Percentiles rank a stretch among this genome's conserved stretches.
phyloP scores from a whole-genome alignment of 2,329 filamentous ascomycete genomes.

The Cercospora beticola region DNA sequence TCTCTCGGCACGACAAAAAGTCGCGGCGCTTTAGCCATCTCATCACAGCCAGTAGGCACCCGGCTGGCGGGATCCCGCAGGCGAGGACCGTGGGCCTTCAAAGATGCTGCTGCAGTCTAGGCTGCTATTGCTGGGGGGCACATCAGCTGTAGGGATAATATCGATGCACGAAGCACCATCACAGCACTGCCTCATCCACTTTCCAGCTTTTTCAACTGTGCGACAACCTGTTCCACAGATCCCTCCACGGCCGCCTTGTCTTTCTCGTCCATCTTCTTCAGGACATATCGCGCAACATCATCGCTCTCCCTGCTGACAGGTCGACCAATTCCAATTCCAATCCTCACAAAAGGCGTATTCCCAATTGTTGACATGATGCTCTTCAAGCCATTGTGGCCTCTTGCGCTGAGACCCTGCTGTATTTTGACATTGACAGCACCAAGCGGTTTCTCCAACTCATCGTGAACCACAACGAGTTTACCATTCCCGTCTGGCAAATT shows the following conservation, averaged over 20 bases:
- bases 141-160: neutral
- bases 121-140: neutral
- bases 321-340: constrained; percentile 85
- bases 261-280: constrained; percentile 61
- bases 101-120: neutral
- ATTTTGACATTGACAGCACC: constrained; percentile 64
- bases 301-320: constrained; percentile 66
- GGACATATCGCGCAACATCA: constrained; percentile 74
- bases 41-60: too few relatives aligned
- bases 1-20: neutral
- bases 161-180: neutral
- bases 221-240: constrained; percentile 36
- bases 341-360: constrained; percentile 72
- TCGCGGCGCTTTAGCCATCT: neutral
- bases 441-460: constrained; percentile 75
- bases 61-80: too few relatives aligned
- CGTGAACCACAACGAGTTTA: constrained; percentile 76
- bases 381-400: constrained; percentile 50
- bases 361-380: constrained; percentile 64
- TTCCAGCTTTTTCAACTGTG: constrained; percentile 41
- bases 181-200: constrained; percentile 22
- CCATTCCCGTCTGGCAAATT: constrained; percentile 38
- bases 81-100: neutral
- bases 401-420: constrained; percentile 52
- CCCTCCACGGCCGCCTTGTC: constrained; percentile 47